Percentiles rank a stretch among this genome's conserved stretches.
Evolutionary conservation across 768 basidiomycete species (phyloP).

Genomic region (Candolleomyces aberdarensis): DNA sequence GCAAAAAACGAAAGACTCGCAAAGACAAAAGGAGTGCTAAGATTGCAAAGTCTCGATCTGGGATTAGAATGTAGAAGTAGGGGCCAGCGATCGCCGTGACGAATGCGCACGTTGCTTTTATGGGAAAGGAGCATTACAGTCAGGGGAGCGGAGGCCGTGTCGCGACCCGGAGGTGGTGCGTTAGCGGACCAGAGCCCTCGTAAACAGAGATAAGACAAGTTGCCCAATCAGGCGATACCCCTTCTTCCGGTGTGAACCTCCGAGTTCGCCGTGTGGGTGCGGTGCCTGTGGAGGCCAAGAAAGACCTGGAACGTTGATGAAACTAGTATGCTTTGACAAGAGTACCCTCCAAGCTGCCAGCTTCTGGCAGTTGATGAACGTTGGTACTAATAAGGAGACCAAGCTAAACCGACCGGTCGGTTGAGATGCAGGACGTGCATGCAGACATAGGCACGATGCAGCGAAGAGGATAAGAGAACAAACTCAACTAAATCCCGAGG

Average conservation of each 20-base stretch:
- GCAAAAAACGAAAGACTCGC: neutral
- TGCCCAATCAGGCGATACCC: neutral
- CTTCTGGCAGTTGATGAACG: no score
- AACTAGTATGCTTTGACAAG: no score
- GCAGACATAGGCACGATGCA: no score
- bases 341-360: no score
- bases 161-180: neutral
- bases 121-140: neutral
- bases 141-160: neutral
- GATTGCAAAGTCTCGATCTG: neutral
- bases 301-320: no score
- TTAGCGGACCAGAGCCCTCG: neutral
- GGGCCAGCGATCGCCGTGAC: no score
- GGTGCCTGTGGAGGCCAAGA: neutral
- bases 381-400: no score
- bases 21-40: neutral
- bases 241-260: neutral
- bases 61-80: neutral
- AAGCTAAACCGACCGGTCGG: no score
- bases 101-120: neutral
- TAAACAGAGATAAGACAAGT: neutral
- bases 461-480: no score
- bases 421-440: no score
- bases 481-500: no score
- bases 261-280: neutral